Evolutionary conservation across 768 basidiomycete species (phyloP).

Genomic region (Daedalea quercina): DNA sequence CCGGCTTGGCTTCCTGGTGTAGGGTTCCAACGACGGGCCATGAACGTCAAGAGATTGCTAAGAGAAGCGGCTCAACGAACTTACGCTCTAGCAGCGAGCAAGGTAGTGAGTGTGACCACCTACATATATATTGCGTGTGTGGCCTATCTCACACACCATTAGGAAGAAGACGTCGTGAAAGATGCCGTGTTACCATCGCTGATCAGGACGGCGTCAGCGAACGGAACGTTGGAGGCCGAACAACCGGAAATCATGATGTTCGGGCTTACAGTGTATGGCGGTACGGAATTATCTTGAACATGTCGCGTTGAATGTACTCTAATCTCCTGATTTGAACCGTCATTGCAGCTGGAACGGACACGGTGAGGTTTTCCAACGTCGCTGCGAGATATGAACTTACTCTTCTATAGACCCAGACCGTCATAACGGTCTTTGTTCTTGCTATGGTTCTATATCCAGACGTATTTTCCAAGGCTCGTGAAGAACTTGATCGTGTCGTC

Average conservation of each 20-base stretch:
- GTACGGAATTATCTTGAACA: not conserved
- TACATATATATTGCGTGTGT: too few species aligned
- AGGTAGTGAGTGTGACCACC: slow-evolving; percentile 4
- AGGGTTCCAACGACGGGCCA: slow-evolving; percentile 16
- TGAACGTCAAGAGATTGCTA: slow-evolving; percentile 7
- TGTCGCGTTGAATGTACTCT: not conserved
- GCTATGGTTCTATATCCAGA: slow-evolving; percentile 35
- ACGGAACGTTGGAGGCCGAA: not conserved
- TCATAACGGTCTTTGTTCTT: slow-evolving; percentile 33
- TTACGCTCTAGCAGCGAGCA: slow-evolving; percentile 13
- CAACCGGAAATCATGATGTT: not conserved
- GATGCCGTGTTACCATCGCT: not conserved
- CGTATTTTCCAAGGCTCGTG: slow-evolving; percentile 31
- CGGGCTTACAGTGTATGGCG: slow-evolving; percentile 6
- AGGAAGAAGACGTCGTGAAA: not conserved
- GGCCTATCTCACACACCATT: not conserved
- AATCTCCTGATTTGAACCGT: not conserved
- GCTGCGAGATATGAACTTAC: not conserved
- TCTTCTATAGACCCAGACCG: slow-evolving; percentile 29
- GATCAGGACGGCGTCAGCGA: not conserved
- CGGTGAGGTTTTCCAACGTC: slow-evolving; percentile 5
- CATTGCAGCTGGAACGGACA: slow-evolving; percentile 12
- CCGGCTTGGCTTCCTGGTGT: slow-evolving; percentile 19
- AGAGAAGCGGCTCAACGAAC: slow-evolving; percentile 9
- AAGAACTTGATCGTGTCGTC: slow-evolving; percentile 36